Evolutionary conservation across 257 asterid genomes (phyloP).

Genomic region (Lycium barbarum): DNA sequence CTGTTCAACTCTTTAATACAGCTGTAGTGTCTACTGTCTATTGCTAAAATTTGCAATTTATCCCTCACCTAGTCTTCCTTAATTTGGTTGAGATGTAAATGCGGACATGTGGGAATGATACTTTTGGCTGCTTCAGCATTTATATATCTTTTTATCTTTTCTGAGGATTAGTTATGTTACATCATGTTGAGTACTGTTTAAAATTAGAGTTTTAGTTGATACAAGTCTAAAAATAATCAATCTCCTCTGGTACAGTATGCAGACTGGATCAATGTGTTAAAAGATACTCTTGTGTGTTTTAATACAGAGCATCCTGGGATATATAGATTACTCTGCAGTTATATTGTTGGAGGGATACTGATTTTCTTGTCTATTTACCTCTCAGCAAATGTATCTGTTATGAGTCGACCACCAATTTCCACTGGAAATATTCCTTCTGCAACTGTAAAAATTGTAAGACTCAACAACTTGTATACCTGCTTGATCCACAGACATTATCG

Average conservation of each 20-base stretch:
- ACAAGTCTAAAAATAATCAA: neutral
- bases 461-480: slow-evolving; percentile 27
- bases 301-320: neutral
- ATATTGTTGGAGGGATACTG: slow-evolving; percentile 18
- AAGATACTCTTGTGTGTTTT: neutral
- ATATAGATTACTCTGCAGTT: neutral
- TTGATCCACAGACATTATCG: slow-evolving; percentile 10
- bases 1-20: neutral
- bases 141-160: neutral
- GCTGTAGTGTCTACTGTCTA: neutral
- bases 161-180: neutral
- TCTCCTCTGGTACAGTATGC: neutral
- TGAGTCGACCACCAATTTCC: slow-evolving; percentile 68
- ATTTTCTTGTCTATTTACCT: slow-evolving; percentile 33
- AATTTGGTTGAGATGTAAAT: slow-evolving; percentile 14
- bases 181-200: neutral
- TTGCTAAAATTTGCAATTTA: slow-evolving; percentile 3
- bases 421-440: slow-evolving; percentile 73
- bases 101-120: slow-evolving; percentile 7
- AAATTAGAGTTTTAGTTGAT: slow-evolving; percentile 15
- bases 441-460: slow-evolving; percentile 85
- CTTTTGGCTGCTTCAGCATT: neutral
- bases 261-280: neutral
- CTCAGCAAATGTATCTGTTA: slow-evolving; percentile 42
- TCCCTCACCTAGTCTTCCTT: slow-evolving; percentile 9